Base-by-base conservation (phyloP, 371 early-diverging fungal genomes). In the Syncephalastrum contaminatum region DNA sequence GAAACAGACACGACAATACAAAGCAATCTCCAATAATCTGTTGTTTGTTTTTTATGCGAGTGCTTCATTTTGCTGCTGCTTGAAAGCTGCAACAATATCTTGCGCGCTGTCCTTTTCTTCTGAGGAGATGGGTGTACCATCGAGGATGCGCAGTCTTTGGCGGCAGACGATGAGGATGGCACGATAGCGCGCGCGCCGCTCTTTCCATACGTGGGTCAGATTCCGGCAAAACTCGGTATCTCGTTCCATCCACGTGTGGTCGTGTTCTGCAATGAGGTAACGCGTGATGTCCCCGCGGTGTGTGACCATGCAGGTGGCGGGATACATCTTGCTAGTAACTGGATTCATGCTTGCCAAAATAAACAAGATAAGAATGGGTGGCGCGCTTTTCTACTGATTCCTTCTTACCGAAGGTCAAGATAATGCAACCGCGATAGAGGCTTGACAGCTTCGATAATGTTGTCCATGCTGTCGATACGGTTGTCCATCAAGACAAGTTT, bases 401-500 rank as follows among this genome's bases (percentile, higher is more conserved):
- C 10, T 12, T 30, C 12, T 57, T 70, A 74, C 77, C 82, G 56
- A 30, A 84, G 52, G 59, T 84, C 84, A 22, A 84, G 61, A 41
- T 67, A 66, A 15, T 64, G 63, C 27, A 84, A 54, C 20, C 66
- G 71, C 5, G 60, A 64, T 56, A 84, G 51, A 7, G 68, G 51
- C 25, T 70, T 69, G 21, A 80, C 57, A 0, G 73, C 62, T 5
- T 63, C 54, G 20, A 73, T 52, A 4, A 70, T 64, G 36, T 73
- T 67, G 16, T 56, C 55, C 13, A 78, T 52, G 41, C 70, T 71
- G 20, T 72, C 62, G n/a, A 84, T 47, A 30, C 67, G 69, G 36
- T 84, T 84, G 18, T 77, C 80, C 5, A 84, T 67, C 65, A 82
- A 63, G 2, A 82, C 69, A 46, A 84, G 54, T 18, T 72, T 70